phyloP scores from a whole-genome alignment of 129 eudicot genomes.

The Flaveria trinervia region DNA sequence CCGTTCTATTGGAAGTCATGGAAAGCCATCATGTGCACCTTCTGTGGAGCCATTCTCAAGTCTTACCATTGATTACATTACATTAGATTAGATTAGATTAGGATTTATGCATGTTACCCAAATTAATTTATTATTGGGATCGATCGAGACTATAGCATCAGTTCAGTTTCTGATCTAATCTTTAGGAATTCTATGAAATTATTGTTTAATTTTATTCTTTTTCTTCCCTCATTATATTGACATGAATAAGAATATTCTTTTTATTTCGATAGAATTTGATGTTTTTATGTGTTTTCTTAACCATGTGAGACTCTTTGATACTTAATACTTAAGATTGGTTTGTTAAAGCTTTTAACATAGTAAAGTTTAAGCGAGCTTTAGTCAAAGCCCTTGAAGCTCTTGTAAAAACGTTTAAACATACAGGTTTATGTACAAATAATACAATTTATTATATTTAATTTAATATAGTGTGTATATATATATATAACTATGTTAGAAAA shows the following conservation, averaged over 20 bases:
- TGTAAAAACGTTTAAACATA: too few species aligned
- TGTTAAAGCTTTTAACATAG: too few species aligned
- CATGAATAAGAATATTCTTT: neutral
- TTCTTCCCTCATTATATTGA: slow-evolving; percentile 9
- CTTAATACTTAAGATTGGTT: neutral
- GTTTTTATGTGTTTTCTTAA: neutral
- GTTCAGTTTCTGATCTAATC: neutral
- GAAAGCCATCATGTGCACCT: slow-evolving; percentile 58
- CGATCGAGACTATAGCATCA: neutral
- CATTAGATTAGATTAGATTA: slow-evolving; percentile 16
- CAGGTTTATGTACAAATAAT: too few species aligned
- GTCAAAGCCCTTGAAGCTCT: neutral
- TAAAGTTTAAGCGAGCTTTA: neutral
- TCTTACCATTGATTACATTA: slow-evolving; percentile 39
- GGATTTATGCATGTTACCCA: neutral
- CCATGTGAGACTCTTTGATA: neutral
- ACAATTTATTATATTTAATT: too few species aligned
- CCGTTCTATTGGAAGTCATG: slow-evolving; percentile 28
- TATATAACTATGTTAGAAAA: too few species aligned
- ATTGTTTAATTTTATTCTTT: slow-evolving; percentile 15
- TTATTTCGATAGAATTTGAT: neutral
- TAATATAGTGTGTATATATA: too few species aligned
- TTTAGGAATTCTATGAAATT: neutral
- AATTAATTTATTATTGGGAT: slow-evolving; percentile 1
- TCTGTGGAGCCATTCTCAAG: slow-evolving; percentile 67